Conservation (phyloP, 164 flowering plant species). For the Kingdonia uniflora region DNA sequence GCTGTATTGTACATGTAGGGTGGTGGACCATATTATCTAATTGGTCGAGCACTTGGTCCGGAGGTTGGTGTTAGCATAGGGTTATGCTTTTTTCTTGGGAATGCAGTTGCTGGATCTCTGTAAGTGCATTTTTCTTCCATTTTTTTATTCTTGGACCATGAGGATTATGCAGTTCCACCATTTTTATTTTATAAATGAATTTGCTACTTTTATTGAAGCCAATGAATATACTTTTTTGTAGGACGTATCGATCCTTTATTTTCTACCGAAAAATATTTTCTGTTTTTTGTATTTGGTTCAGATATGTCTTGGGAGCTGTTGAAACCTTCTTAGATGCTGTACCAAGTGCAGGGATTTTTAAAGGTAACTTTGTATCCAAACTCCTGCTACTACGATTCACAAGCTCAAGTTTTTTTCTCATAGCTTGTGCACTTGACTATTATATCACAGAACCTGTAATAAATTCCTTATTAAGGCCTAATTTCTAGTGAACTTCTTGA, state of each 20-base stretch:
- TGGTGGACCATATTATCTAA: slow-evolving; percentile 99
- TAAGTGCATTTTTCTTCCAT: slow-evolving; percentile 29
- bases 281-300: slow-evolving; percentile 22
- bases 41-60: slow-evolving; percentile 99
- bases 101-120: slow-evolving; percentile 98
- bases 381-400: too few relatives aligned
- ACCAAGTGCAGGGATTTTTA: slow-evolving; percentile 87
- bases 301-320: slow-evolving; percentile 99
- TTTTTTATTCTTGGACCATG: neutral
- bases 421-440: too few relatives aligned
- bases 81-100: slow-evolving; percentile 94
- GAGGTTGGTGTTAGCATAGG: slow-evolving; percentile 99
- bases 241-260: too few relatives aligned
- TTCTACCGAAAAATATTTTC: neutral
- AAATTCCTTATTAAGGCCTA: too few relatives aligned
- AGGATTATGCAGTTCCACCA: neutral
- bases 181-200: too few relatives aligned
- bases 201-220: too few relatives aligned
- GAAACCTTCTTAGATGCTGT: slow-evolving; percentile 93
- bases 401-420: too few relatives aligned
- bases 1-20: slow-evolving; percentile 41
- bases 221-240: too few relatives aligned
- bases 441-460: too few relatives aligned
- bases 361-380: slow-evolving; percentile 58
- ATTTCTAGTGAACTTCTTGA: too few relatives aligned